Base-by-base conservation (phyloP, 192 early-diverging fungal species). In the Kickxella alabastrina region DNA sequence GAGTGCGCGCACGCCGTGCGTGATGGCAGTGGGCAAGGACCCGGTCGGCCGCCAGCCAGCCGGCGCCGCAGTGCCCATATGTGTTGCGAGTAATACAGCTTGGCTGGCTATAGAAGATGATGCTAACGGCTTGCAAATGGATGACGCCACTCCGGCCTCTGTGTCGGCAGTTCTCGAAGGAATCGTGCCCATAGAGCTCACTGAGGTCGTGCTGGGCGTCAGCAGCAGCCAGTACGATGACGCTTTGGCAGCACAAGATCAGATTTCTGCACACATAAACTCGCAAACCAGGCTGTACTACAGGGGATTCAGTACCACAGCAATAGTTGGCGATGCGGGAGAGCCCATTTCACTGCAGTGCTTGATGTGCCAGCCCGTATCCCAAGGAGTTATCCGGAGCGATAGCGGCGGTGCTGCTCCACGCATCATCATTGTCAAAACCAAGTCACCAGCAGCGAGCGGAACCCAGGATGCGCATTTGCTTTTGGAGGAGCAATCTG, bases 291-390 rank as follows among this genome's bases (percentile, higher is more conserved):
- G 31, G 6, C 29, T 74, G 12, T 51, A 50, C 15, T 62, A 59
- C 19, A 45, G 29, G n/a, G 63, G 63, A 3, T 37, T 18, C 13
- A 15, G 19, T n/a, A 26, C 41, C 3, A 38, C 17, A 10, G 25
- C 18, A 23, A 17, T 7, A 13, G 9, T 24, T 15, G 26, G 10
- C 9, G 44, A 47, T 15, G 22, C 21, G 12, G 46, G 8, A 0
- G 19, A 24, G 4, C 10, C 44, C 2, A 47, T 66, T 40, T 19
- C 18, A 2, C 26, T 75, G 35, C 45, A 56, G 27, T 75, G 72
- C 22, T 25, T 75, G 15, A 75, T 75, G 72, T 75, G 72, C 28
- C 65, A 75, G 61, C 72, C 72, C 13, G 57, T 59, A 14, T 47
- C 50, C 10, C 61, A 68, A 31, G 72, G 72, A 1, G 21, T 75